Evolutionary conservation across 108 stramenopile species (phyloP).

Genomic region (Cyclotella sp.): DNA sequence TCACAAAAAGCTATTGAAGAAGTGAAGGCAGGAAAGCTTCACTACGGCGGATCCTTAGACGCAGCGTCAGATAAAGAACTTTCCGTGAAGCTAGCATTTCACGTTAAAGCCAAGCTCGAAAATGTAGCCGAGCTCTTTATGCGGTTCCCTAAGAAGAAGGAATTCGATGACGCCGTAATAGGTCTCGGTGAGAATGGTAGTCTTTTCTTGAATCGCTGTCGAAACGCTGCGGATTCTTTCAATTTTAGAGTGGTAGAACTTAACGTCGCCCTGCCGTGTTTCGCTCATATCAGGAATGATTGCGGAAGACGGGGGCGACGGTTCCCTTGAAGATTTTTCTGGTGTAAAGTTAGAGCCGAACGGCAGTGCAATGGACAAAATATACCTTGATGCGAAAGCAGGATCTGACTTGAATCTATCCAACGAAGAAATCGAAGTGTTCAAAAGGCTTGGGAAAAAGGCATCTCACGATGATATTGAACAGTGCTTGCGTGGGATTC

Average conservation of each 20-base stretch:
- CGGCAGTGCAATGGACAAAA: slow-evolving; percentile 40
- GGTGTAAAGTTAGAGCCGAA: slow-evolving; percentile 51
- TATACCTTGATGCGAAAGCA: slow-evolving; percentile 42
- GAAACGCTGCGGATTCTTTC: neutral
- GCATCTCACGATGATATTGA: slow-evolving; percentile 54
- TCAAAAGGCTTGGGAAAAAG: slow-evolving; percentile 43
- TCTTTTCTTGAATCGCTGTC: neutral
- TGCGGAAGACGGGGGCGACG: slow-evolving; percentile 50
- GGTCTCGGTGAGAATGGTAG: slow-evolving; percentile 31
- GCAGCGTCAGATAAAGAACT: slow-evolving; percentile 54
- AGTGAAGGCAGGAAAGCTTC: slow-evolving; percentile 45
- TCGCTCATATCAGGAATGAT: slow-evolving; percentile 33
- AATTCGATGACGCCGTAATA: slow-evolving; percentile 55
- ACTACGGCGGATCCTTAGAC: slow-evolving; percentile 50
- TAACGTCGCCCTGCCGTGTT: neutral
- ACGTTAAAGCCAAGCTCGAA: slow-evolving; percentile 45
- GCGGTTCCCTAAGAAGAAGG: slow-evolving; percentile 42
- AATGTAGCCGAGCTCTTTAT: slow-evolving; percentile 36
- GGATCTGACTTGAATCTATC: slow-evolving; percentile 60
- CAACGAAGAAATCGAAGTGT: slow-evolving; percentile 51
- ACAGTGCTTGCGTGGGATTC: slow-evolving; percentile 42
- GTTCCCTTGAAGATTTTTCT: slow-evolving; percentile 51
- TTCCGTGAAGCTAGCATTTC: slow-evolving; percentile 55
- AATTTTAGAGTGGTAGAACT: neutral
- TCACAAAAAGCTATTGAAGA: slow-evolving; percentile 38